Base-by-base conservation (phyloP, 1,284 basidiomycete species). In the Trichosporon asahii region DNA sequence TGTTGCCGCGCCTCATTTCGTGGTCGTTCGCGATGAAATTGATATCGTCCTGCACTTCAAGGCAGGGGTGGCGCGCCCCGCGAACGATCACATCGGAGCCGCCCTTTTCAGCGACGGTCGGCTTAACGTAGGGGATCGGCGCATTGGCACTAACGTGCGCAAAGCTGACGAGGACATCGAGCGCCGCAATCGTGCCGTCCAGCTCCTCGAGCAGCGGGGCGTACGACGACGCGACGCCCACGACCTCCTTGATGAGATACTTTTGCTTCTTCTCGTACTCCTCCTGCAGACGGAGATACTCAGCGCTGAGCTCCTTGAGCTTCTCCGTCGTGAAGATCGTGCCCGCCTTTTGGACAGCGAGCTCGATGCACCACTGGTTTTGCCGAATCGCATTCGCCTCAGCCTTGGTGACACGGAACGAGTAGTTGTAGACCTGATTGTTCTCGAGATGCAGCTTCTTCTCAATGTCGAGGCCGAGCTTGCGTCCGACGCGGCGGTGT, bases 391-490 rank as follows among this genome's bases (percentile, higher is more conserved):
- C 85, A 77, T 91, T 90, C 0, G 92, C 90, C 74, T 98, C 95
- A 70, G 89, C 92, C 82, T 97, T 97, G 7, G 95, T 97, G 46
- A 99, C 84, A 25, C 97, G 86, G 84, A 99, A 92, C 77, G 93
- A 95, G 80, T 98, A 97, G 3, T 95, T 95, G 80, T 98, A 95
- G 4, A 89, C 88, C 70, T 88, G 88, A 72, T 92, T 93, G 78
- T 97, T 96, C 85, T 99, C 97, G 37, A 99, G 86, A 83, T 98
- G 95, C 21, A 99, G 85, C 84, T 98, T 98, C 85, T 98, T 97
- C 79, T 97, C 93, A 1, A 94, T 88, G 40, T 96, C 94, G n/a
- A 99, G 79, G 3, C 86, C 88, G 1, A 98, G 86, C 66, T 94
- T 91, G 7, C 86, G 84, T 7, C 91, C 92, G 0, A 90, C 90